Evolutionary conservation across 2,329 filamentous ascomycete species (phyloP), one percentile per base, ranked within the genome.

Genomic region (Elsinoe australis): DNA sequence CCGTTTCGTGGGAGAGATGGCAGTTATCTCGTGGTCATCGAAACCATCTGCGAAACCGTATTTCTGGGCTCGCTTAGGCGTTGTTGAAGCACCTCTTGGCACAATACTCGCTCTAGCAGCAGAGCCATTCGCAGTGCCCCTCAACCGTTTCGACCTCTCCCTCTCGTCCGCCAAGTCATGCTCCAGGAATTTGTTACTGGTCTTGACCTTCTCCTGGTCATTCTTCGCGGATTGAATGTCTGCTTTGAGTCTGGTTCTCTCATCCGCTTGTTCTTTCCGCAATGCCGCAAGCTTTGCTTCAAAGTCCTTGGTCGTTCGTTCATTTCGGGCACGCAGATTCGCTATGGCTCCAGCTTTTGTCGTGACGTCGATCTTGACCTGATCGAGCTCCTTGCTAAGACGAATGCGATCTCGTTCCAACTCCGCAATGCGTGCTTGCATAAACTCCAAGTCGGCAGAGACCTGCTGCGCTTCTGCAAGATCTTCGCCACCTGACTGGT

Each of bases 1-100:
- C 3, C 60, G 54, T 54, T 73, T 79, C 46, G 71, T 76, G 3
- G 77, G 77, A 2, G 77, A 80, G 1, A 70, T 60, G 52, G 73
- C 67, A 49, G 73, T 62, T 6, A 82, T 70, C 57, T 82, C 76
- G 49, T 75, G 72, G 51, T 86, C 79, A 51, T 89, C 84, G 57
- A 92, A 92, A 0, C 86, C 86, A 64, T 92, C 86, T 1, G 83
- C 75, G 42, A 84, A 68, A 1, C 74, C 71, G 65, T 76, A 76
- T 1, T 69, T 65, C 60, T 75, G 79, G 21, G 72, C 73, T 61
- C 78, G 82, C 58, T 74, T 85, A 2, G 82, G 81, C 0, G 83
- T 86, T 1, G 70, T 73, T 0, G 66, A 60, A 0, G 67, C 66
- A 31, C 63, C 66, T 22, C 15, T 17, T 3, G 31, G 26, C 6